Evolutionary conservation across 2,329 filamentous ascomycete species (phyloP).

Genomic region (Cladosporium sp.): DNA sequence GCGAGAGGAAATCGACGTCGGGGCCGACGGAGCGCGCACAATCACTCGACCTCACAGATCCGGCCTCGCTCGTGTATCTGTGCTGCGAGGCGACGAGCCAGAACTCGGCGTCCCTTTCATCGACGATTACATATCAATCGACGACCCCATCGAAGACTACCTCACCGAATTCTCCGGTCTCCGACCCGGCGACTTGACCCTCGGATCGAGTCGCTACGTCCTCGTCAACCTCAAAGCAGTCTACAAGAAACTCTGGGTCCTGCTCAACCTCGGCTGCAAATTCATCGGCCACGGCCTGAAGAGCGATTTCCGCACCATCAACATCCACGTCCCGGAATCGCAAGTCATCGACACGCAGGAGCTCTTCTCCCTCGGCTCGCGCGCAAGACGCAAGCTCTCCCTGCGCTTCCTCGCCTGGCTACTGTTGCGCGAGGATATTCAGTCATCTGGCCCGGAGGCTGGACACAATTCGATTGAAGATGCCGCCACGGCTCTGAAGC

Average conservation of each 20-base stretch:
- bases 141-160: constrained; percentile 91
- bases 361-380: constrained; percentile 77
- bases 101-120: constrained; percentile 85
- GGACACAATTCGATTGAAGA: constrained; percentile 92
- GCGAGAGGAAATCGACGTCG: constrained; percentile 92
- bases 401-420: constrained; percentile 90
- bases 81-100: constrained; percentile 74
- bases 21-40: constrained; percentile 86
- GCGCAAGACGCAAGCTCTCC: constrained; percentile 74
- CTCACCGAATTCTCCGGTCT: constrained; percentile 94
- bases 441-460: constrained; percentile 61
- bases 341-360: constrained; percentile 95
- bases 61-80: constrained; percentile 87
- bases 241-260: constrained; percentile 97
- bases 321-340: constrained; percentile 85
- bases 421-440: constrained; percentile 89
- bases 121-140: constrained; percentile 92
- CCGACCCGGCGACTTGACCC: constrained; percentile 77
- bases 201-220: constrained; percentile 71
- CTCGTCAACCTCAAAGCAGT: constrained; percentile 83
- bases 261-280: constrained; percentile 88
- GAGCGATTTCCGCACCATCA: constrained; percentile 96
- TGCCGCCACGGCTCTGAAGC: constrained; percentile 79
- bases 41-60: constrained; percentile 89
- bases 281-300: constrained; percentile 93